Base-by-base conservation (phyloP, 2,329 filamentous ascomycete genomes). In the Neonectria sp. region DNA sequence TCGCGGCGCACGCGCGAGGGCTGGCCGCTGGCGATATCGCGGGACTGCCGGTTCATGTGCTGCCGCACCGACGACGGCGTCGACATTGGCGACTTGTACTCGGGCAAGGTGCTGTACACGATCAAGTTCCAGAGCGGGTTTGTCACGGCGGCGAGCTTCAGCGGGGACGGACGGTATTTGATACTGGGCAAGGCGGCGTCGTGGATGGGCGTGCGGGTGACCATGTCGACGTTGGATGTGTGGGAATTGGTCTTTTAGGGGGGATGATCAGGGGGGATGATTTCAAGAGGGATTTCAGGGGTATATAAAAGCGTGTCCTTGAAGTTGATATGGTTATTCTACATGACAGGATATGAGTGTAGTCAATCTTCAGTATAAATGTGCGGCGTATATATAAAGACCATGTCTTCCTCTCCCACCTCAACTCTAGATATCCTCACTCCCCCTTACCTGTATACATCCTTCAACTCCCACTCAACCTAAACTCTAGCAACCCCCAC, bases 31-130 rank as follows among this genome's bases (percentile, higher is more conserved):
- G 75, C 75, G 37, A 73, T 81, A n/a, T 82, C 80, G 7, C 74
- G 73, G 0, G 79, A 82, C 64, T 80, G 79, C 35, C 69, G 76
- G 33, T 80, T 80, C 62, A 53, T 82, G 25, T 76, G 71, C 53
- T 82, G 79, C 57, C 73, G 79, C 52, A 82, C 77, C 1, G 78
- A 81, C 52, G 76, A 79, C 1, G 80, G 80, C 9, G 74, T 80
- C 6, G 80, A 82, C 48, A 71, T 82, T 6, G 77, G 76, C 55
- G 79, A 81, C 49, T 59, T 77, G 27, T 73, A 74, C 55, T 79
- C 77, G n/a, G 80, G 80, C 8, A 70, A 69, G 29, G 74, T 81
- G 33, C 69, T 80, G 31, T 78, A 78, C 31, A 79, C 78, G 8
- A 75, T 79, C 49, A 69, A 71, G 40, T 74, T 75, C 61, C 74